phyloP scores from a whole-genome alignment of 768 basidiomycete species.

The Auriculariales sp. region DNA sequence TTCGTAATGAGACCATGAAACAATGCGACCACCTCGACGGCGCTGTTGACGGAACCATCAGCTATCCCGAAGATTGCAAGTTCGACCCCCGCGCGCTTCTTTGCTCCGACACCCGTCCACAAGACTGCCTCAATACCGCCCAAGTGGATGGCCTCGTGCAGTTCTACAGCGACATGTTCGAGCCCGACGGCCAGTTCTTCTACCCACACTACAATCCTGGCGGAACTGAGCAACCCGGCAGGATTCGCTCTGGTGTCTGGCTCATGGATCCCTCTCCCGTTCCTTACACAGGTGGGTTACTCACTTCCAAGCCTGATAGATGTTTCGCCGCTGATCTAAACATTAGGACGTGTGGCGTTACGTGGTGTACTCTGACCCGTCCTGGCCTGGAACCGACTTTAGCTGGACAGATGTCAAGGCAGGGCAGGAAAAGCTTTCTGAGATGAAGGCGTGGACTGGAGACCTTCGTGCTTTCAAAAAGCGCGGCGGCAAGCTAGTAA shows the following conservation, averaged over 20 bases:
- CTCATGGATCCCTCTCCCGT: too few relatives aligned
- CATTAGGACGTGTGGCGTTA: too few relatives aligned
- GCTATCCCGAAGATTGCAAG: slow-evolving; percentile 13
- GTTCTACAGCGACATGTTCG: slow-evolving; percentile 16
- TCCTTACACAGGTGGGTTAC: too few relatives aligned
- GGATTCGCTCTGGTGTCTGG: too few relatives aligned
- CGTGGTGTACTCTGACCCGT: too few relatives aligned
- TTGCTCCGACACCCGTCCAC: slow-evolving; percentile 7
- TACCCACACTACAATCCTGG: slow-evolving; percentile 17
- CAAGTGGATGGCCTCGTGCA: slow-evolving; percentile 16
- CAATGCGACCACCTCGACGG: slow-evolving; percentile 20
- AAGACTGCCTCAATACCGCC: slow-evolving; percentile 13
- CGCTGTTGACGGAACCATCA: slow-evolving; percentile 16
- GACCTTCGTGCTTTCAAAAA: slow-evolving; percentile 11
- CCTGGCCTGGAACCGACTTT: too few relatives aligned
- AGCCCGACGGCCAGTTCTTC: slow-evolving; percentile 12
- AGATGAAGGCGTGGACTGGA: too few relatives aligned
- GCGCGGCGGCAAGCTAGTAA: slow-evolving; percentile 15
- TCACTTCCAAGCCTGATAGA: too few relatives aligned
- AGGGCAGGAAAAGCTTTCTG: too few relatives aligned
- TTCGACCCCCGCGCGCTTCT: slow-evolving; percentile 17
- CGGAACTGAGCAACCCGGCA: too few relatives aligned
- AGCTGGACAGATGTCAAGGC: too few relatives aligned
- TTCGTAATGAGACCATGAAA: slow-evolving; percentile 16
- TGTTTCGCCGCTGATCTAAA: too few relatives aligned